Evolutionary conservation across 345 rosid genomes (phyloP), one percentile per base, ranked within the genome.

Genomic region (Salix dunnii): DNA sequence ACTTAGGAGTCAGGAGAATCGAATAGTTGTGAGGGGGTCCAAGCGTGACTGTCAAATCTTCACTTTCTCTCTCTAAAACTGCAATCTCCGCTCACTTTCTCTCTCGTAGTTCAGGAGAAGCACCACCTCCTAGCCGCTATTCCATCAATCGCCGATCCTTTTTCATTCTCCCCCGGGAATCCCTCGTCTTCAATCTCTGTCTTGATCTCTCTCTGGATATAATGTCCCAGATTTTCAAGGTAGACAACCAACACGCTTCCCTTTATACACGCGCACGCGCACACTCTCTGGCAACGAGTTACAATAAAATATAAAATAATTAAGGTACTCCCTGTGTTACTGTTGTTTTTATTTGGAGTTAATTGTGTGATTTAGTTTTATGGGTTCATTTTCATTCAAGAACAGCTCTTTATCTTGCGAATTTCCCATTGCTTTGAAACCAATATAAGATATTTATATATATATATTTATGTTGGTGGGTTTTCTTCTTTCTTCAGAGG

Each of bases 1-100:
- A n/a, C 33, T 48, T 5, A 48, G 70, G 70, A 73, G 82, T 71
- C 74, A 49, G 67, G 67, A 33, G n/a, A 23, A 17, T 6, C 21
- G 73, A 83, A 77, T 49, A 53, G 53, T 81, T 46, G 28, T 60
- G 66, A 82, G 79, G 77, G 76, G 83, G 84, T 84, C 84, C 74
- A 80, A 80, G 90, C 81, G 89, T 81, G 92, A 88, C 89, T 85
- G 88, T 87, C 92, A 90, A 90, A 87, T 88, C 92, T 80, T 65
- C 81, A 79, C 84, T 82, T 87, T 87, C 90, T 88, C 85, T 85
- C 82, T 79, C 83, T 67, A 46, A 0, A 14, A 14, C 23, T 31
- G 1, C 20, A 66, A 33, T 61, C 68, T 73, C 35, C 27, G 5
- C 9, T 73, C 55, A 79, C 89, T 85, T 82, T 80, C 77, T 75